These are phyloP conservation scores for Mayamaea pseudoterrestris DNA, from an alignment of 108 stramenopile genomes.

Conservation along the genomic window DNA sequence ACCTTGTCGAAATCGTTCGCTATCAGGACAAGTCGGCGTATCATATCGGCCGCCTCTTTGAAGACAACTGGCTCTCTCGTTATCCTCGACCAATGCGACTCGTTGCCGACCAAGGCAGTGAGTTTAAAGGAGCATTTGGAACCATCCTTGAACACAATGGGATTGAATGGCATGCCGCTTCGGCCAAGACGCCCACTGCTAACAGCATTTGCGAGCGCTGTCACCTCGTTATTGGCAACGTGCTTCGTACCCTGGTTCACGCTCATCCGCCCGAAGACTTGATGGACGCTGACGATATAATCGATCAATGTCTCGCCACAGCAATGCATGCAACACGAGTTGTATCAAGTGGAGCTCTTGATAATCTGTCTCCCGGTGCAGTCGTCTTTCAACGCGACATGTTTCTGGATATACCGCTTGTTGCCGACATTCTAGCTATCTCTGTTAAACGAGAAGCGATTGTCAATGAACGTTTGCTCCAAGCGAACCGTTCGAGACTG, in stretches of 20 bases:
- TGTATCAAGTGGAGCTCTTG: too few relatives aligned
- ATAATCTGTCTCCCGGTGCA: constrained; percentile 34
- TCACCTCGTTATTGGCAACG: constrained; percentile 19
- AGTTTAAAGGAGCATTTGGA: constrained; percentile 39
- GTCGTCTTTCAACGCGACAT: constrained; percentile 28
- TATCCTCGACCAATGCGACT: constrained; percentile 22
- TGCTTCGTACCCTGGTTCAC: constrained; percentile 11
- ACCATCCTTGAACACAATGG: not conserved
- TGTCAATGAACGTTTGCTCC: constrained; percentile 4
- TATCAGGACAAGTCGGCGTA: constrained; percentile 11
- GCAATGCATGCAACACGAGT: too few relatives aligned
- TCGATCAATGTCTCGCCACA: too few relatives aligned
- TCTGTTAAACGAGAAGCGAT: constrained; percentile 6
- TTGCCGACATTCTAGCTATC: constrained; percentile 5
- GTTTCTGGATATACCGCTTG: constrained; percentile 25
- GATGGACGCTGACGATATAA: too few relatives aligned
- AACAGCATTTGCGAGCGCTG: constrained; percentile 25
- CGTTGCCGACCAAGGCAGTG: constrained; percentile 29
- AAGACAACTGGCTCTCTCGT: constrained; percentile 26
- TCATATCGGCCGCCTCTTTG: constrained; percentile 16
- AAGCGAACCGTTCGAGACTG: constrained; percentile 2
- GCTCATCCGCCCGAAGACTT: too few relatives aligned
- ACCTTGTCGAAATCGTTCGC: constrained; percentile 25
- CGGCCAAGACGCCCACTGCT: constrained; percentile 16
- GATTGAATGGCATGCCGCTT: not conserved